These are phyloP conservation scores for Stenogyne calaminthoides DNA, from an alignment of 305 asterid genomes.

Conservation along the genomic window DNA sequence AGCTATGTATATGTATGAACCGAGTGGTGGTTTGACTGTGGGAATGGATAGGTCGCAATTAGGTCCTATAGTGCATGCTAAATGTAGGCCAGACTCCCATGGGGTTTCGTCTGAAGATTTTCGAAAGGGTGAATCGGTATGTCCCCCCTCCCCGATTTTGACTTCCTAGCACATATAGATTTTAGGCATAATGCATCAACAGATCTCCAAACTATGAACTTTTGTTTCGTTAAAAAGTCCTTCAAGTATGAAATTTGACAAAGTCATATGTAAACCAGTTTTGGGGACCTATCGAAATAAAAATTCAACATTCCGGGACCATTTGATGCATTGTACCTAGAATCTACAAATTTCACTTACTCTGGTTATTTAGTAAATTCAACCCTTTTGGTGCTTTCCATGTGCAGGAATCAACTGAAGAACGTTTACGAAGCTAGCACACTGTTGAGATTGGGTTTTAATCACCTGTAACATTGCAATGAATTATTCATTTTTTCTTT, in stretches of 20 bases:
- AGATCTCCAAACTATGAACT: no score
- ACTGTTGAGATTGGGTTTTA: constrained; percentile 33
- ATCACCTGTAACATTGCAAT: constrained; percentile 50
- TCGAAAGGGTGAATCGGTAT: constrained; percentile 54
- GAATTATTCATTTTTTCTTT: constrained; percentile 42
- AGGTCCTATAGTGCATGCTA: constrained; percentile 92
- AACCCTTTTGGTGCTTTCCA: constrained; percentile 16
- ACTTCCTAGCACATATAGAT: constrained; percentile 15
- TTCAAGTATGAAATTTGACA: no score
- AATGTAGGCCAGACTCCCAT: constrained; percentile 86
- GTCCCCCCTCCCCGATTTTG: constrained; percentile 7
- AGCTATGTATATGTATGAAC: constrained; percentile 86
- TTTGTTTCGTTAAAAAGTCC: no score
- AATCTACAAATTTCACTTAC: not conserved
- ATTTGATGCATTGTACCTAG: no score
- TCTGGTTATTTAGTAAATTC: not conserved
- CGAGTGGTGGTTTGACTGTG: constrained; percentile 48
- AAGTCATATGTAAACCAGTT: no score
- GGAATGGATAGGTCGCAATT: constrained; percentile 79
- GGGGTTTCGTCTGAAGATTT: constrained; percentile 49
- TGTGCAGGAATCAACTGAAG: constrained; percentile 65
- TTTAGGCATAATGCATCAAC: no score
- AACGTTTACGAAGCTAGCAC: constrained; percentile 63
- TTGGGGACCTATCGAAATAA: no score
- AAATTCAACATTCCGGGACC: no score